Evolutionary conservation across 306 rosid species (phyloP).

Genomic region (Glycine soja): DNA sequence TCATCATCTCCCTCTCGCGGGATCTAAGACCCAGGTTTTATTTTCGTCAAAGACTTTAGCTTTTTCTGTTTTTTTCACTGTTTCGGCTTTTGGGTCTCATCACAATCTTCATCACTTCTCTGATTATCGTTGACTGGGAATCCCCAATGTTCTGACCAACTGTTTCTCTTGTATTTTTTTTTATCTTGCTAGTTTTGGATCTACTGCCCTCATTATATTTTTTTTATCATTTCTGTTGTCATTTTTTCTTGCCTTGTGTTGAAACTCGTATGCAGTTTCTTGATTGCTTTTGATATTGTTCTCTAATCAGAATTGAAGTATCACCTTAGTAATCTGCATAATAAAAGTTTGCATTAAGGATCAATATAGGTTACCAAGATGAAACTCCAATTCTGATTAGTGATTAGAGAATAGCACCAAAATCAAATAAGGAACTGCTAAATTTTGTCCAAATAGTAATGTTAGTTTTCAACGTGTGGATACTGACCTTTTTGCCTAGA

Average conservation of each 20-base stretch:
- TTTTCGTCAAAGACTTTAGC: conserved; percentile 20
- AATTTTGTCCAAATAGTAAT: background rate
- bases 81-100: background rate
- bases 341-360: too few relatives aligned
- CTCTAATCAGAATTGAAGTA: too few relatives aligned
- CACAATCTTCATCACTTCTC: background rate
- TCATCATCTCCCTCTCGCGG: conserved; percentile 44
- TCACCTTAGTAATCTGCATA: too few relatives aligned
- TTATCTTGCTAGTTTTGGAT: background rate
- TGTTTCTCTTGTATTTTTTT: background rate
- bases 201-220: background rate
- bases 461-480: conserved; percentile 27
- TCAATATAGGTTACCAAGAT: too few relatives aligned
- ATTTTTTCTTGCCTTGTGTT: conserved; percentile 12
- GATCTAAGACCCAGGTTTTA: conserved; percentile 70
- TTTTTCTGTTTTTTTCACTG: background rate
- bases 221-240: background rate
- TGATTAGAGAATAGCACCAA: too few relatives aligned
- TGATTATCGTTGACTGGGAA: conserved; percentile 12
- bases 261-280: too few relatives aligned
- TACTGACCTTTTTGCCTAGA: background rate
- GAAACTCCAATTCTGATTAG: too few relatives aligned
- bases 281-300: too few relatives aligned
- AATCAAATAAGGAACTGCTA: too few relatives aligned
- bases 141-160: conserved; percentile 11